Base-by-base conservation (phyloP, 345 rosid genomes). In the Dipteronia sinensis region DNA sequence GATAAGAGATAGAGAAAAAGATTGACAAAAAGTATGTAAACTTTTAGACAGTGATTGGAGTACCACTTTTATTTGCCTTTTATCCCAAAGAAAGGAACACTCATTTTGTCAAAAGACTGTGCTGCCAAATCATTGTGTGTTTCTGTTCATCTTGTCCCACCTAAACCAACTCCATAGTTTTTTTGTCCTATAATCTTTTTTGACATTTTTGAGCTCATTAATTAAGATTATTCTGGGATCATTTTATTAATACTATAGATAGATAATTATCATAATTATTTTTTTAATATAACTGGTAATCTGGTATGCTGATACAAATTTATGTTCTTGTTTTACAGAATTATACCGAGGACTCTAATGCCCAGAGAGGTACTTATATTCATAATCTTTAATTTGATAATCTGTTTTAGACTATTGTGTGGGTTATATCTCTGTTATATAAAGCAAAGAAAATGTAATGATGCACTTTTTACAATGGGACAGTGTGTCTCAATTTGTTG, bases 311-410 rank as follows among this genome's bases (percentile, higher is more conserved):
- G 47, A 76, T 56, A 15, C 29, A 2, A 56, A 31, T 65, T 79
- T 17, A 4, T 69, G 55, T 65, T 34, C 46, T 65, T 31, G 49
- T 81, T 27, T 78, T 88, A 89, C 94, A 95, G 98, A 79, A 90
- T 95, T 44, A 91, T 95, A 61, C 99, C 98, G 31, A 93, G 83
- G 82, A 83, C 91, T 75, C 85, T 95, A 31, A 92, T 90, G 96
- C 92, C 98, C 4, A 82, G 92, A 88, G 94, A 93, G 98, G 99
- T 93, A 88, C 22, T 69, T 77, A 56, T 63, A 27, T 64, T 9
- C 6, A 11, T 46, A 61, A 67, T 40, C 69, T 44, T 38, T 3
- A 38, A 71, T 46, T 46, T 10, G 13, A 34, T 34, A 34, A 5
- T 71, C 71, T 55, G 46, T 59, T 61, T 59, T 62, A 10, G 8